Evolutionary conservation across 2,329 filamentous ascomycete species (phyloP), one percentile per base, ranked within the genome.

Genomic region (Diaporthe eres): DNA sequence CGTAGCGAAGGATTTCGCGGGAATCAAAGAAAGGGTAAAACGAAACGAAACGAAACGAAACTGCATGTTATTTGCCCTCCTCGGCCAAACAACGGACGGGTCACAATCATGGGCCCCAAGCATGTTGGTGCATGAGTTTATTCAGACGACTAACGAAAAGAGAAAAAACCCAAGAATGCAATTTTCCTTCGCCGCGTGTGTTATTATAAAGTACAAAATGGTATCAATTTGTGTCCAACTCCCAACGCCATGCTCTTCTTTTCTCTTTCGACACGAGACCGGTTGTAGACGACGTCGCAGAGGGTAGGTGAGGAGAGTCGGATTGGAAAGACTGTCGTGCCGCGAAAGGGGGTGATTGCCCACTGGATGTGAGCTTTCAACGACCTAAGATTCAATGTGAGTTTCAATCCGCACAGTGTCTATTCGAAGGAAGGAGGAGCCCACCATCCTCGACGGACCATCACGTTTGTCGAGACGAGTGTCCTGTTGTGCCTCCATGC

Each of bases 111-210:
- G 31, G 63, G 63, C 63, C 31, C 19, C 31, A 17, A 25, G 34
- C 28, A 37, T 42, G 49, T 70, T 70, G 65, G n/a, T 70, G 22
- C 34, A 55, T 12, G 34, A 55, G 47, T 70, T 55, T 55, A 70
- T 70, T 55, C 6, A 28, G 49, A 70, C 58, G 37, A 61, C 49
- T 47, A 53, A 22, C 34, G 31, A 31, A 31, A 31, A 31, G 31
- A 31, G 31, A 7, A 10, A 39, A 22, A 5, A 15, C 15, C 22
- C 47, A 28, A 55, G 34, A 28, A 42, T 13, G 5, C 49, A 10
- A 8, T 2, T n/a, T 28, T 34, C 39, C 31, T 42, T 8, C 31
- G 12, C 3, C 19, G 22, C 22, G 2, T 15, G 31, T 37, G 47
- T 31, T 31, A 25, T 25, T 25, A 25, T 31, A 28, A 25, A 55